Base-by-base conservation (phyloP, 306 rosid genomes). In the Comarum palustre region DNA sequence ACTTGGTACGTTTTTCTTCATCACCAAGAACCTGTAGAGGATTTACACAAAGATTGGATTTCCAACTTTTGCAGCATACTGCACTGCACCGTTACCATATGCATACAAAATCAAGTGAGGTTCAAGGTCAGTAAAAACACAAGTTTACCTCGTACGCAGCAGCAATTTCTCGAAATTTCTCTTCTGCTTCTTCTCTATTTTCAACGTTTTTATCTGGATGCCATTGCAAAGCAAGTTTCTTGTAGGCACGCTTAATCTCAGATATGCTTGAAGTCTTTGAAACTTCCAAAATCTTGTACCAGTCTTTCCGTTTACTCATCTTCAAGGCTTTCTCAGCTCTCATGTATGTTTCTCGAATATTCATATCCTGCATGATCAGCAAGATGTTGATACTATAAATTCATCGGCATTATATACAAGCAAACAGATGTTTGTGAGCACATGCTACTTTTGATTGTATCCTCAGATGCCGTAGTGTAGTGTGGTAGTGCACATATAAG, bases 201-300 rank as follows among this genome's bases (percentile, higher is more conserved):
- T 86, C 90, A 0, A 92, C 99, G 66, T 95, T 95, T 89, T 95
- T 95, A 76, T 95, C 99, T 1, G 99, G 99, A 79, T 95, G 99
- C 97, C 97, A 95, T 77, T 92, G 99, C 84, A 95, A 85, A 67
- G 99, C 99, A 51, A 95, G 97, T 81, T 88, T 95, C 90, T 95
- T 95, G 82, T 95, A 95, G 75, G 97, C 96, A 14, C 97, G 96
- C 77, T 95, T 95, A 54, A 95, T 95, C 57, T 95, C 99, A n/a
- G 96, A 64, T 6, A 86, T 82, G 1, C 96, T 83, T 20, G 97
- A 80, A 5, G 89, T 86, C 82, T 88, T 95, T 27, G 99, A 90
- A 75, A 95, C 84, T 66, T 82, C 99, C 89, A 95, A 84, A 75
- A 88, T 90, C 86, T 95, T 95, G 85, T 95, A 95, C 88, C 84